A percentile compares a stretch with the other conserved stretches of the same genome.
phyloP scores from a whole-genome alignment of 768 basidiomycete species.

The Trametes maxima region DNA sequence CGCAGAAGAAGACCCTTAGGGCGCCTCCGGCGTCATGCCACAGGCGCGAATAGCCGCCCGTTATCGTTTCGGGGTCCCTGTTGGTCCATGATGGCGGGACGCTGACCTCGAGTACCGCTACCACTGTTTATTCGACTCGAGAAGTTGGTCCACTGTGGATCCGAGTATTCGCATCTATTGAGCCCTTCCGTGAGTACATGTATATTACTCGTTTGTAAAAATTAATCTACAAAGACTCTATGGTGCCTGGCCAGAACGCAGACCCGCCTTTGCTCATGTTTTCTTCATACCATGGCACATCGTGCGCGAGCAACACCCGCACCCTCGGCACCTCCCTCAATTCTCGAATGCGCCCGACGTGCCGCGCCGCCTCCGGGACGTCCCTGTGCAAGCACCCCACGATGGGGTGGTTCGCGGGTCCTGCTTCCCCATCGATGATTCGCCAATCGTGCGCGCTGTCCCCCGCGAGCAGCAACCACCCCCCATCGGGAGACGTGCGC shows the following conservation, averaged over 20 bases:
- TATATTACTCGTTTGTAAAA: too few species aligned
- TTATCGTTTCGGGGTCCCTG: too few species aligned
- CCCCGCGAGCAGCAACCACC: slow-evolving; percentile 40
- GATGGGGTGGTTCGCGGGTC: slow-evolving; percentile 34
- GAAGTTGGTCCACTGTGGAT: too few species aligned
- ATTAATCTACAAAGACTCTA: slow-evolving; percentile 14
- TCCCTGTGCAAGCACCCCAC: slow-evolving; percentile 47
- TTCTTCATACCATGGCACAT: slow-evolving; percentile 51
- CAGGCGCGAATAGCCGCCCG: too few species aligned
- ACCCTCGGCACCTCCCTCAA: slow-evolving; percentile 39
- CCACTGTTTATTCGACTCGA: too few species aligned
- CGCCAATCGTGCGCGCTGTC: slow-evolving; percentile 16
- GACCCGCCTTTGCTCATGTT: slow-evolving; percentile 45
- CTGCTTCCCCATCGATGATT: slow-evolving; percentile 38
- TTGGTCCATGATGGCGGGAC: too few species aligned
- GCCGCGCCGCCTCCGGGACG: slow-evolving; percentile 44
- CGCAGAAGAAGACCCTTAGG: too few species aligned
- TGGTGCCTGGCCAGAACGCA: slow-evolving; percentile 40
- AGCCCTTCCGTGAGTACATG: too few species aligned
- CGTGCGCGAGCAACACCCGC: slow-evolving; percentile 55
- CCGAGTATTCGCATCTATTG: too few species aligned
- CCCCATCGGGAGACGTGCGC: slow-evolving; percentile 55
- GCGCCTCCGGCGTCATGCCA: too few species aligned
- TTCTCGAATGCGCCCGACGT: slow-evolving; percentile 43
- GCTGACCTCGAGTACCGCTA: too few species aligned